Base-by-base conservation (phyloP, 1,284 basidiomycete genomes). In the Cystobasidium pallidum region DNA sequence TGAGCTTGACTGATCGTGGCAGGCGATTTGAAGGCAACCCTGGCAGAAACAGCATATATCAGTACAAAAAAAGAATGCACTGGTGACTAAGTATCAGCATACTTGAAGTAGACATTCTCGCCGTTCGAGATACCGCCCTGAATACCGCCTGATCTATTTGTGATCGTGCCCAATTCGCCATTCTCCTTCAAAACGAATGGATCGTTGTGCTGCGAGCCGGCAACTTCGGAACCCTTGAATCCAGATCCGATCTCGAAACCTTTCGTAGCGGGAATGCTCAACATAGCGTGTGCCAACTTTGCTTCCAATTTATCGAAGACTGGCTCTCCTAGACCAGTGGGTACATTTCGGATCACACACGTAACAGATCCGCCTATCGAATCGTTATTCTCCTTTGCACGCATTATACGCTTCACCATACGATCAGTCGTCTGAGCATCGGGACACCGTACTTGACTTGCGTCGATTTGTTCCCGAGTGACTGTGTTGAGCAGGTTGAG, bases 231-330 rank as follows among this genome's bases (percentile, higher is more conserved):
- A 19, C 96, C 96, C 75, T 88, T 86, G 87, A 99, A 97, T 36
- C 96, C 96, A 30, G 92, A 95, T 59, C 96, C 96, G 77, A 99
- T 89, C 83, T 99, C 96, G 81, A 99, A 99, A 3, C 88, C 94
- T 81, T 99, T 99, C 72, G 96, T 99, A 7, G 96, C 95, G 39
- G 96, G 96, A 79, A 99, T 98, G 74, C 91, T 94, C 72, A 99
- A 87, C 94, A 99, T 99, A 19, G 96, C 96, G 81, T 99, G 96
- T 2, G 88, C 96, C 73, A 99, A 88, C 77, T 89, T 88, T 39
- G 96, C 96, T 82, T 98, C 96, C 80, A 99, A 89, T 84, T 99
- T 99, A 86, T 99, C 94, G 81, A 99, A 99, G 72, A 92, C 91
- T 55, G 96, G 96, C 82, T 99, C 96, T 70, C 96, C 96, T 43